Conservation (phyloP, 331 rosid genomes). For the Rhamnella rubrinervis region DNA sequence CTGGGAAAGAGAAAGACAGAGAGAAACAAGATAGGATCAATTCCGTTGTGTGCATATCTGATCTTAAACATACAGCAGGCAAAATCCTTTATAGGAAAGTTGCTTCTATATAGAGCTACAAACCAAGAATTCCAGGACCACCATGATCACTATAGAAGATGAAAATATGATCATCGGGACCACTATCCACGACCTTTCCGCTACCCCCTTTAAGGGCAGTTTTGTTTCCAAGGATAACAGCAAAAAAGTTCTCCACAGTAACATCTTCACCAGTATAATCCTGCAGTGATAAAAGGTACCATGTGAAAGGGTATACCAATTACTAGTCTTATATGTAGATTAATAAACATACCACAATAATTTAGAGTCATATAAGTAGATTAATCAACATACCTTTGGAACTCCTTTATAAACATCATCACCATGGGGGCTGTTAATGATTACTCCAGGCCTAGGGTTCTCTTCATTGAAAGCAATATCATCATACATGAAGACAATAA, state of each 20-base stretch:
- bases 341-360: background rate
- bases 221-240: constrained; percentile 83
- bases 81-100: background rate
- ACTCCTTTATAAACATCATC: constrained; percentile 86
- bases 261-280: constrained; percentile 84
- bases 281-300: constrained; percentile 39
- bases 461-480: constrained; percentile 73
- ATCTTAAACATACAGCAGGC: background rate
- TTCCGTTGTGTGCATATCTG: background rate
- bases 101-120: constrained; percentile 21
- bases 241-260: constrained; percentile 60
- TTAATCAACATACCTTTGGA: constrained; percentile 63
- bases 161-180: constrained; percentile 91
- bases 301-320: constrained; percentile 8
- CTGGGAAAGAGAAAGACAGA: constrained; percentile 31
- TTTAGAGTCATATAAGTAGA: background rate
- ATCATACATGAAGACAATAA: constrained; percentile 91
- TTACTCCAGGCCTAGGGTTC: constrained; percentile 86
- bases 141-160: constrained; percentile 84
- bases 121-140: constrained; percentile 92
- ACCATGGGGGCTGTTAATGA: constrained; percentile 86
- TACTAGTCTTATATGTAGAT: background rate
- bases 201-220: constrained; percentile 81
- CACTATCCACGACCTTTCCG: constrained; percentile 89
- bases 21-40: constrained; percentile 3